Evolutionary conservation across 306 rosid species (phyloP).

Genomic region (Fagus crenata): DNA sequence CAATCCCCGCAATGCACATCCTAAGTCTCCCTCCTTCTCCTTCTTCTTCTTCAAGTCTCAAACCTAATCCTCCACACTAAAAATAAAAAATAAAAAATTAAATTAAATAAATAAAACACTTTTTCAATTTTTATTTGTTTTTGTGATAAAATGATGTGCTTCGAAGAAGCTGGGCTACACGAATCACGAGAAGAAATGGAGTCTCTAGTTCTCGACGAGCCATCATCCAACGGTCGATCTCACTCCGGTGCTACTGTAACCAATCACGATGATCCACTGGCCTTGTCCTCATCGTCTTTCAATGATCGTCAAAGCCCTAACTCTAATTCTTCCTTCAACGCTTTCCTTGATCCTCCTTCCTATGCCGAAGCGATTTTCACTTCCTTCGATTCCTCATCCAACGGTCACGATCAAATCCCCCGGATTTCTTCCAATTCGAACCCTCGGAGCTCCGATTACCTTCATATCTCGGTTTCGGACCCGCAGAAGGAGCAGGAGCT

Average conservation of each 20-base stretch:
- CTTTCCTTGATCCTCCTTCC: conserved; percentile 67
- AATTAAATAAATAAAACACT: neutral
- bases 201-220: conserved; percentile 44
- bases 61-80: too few species aligned
- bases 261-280: conserved; percentile 25
- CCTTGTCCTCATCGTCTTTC: conserved; percentile 21
- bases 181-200: conserved; percentile 46
- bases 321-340: conserved; percentile 29
- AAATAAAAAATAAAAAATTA: too few species aligned
- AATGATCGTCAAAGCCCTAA: conserved; percentile 27
- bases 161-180: conserved; percentile 22
- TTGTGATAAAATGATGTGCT: conserved; percentile 33
- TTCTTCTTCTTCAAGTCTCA: neutral
- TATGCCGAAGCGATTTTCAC: conserved; percentile 74
- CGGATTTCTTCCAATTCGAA: conserved; percentile 32
- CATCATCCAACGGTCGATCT: conserved; percentile 30
- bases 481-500: conserved; percentile 81
- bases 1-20: conserved; percentile 4
- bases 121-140: neutral
- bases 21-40: neutral
- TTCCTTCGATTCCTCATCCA: conserved; percentile 53
- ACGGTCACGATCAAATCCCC: conserved; percentile 37
- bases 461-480: conserved; percentile 67
- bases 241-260: conserved; percentile 26
- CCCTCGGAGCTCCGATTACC: conserved; percentile 50